Evolutionary conservation across 495 filamentous ascomycete genomes (phyloP), one percentile per base, ranked within the genome.

Genomic region (Penicillium parvum): DNA sequence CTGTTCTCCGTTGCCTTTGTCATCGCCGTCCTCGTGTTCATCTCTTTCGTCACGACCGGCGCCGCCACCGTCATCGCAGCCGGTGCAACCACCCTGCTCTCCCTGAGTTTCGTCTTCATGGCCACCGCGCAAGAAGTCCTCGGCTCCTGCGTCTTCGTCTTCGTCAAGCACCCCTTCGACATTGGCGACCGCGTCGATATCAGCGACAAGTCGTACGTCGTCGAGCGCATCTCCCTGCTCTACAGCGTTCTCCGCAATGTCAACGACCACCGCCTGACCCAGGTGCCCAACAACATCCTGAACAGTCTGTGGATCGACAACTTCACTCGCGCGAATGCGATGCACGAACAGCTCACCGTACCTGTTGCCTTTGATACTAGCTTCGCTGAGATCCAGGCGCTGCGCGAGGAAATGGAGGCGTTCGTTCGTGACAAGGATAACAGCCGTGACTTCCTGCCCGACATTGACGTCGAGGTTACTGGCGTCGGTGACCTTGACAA

Each of bases 141-240:
- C 9, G 91, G 90, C 33, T 94, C 88, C 12, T 96, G 91, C 69
- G 94, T 98, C 62, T 98, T 98, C 71, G 73, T 98, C 5, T 97
- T 98, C 58, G 87, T 96, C 74, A 98, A 98, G 67, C 92, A 96
- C 54, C 90, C 84, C 1, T 88, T 77, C 61, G 92, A 98, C 60
- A 88, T 96, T 17, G 88, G 92, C 28, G 92, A 98, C 58, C 86
- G 92, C 15, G 85, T 97, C 23, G 89, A 96, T 53, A 83, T 98
- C 50, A 69, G 69, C 14, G 47, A 54, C 40, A 77, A 86, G 53
- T 77, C 84, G 53, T 78, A 92, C 41, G 68, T 85, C 6, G 91
- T 98, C 15, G 88, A 96, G 66, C 88, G 91, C 60, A 97, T 98
- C 51, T 94, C 88, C 5, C 77, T 98, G 12, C 77, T 98, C 6